Percentiles rank a stretch among this genome's conserved stretches.
These are phyloP conservation scores for Stentor coeruleus DNA, from an alignment of 73 alveolate genomes.

Conservation along the genomic window DNA sequence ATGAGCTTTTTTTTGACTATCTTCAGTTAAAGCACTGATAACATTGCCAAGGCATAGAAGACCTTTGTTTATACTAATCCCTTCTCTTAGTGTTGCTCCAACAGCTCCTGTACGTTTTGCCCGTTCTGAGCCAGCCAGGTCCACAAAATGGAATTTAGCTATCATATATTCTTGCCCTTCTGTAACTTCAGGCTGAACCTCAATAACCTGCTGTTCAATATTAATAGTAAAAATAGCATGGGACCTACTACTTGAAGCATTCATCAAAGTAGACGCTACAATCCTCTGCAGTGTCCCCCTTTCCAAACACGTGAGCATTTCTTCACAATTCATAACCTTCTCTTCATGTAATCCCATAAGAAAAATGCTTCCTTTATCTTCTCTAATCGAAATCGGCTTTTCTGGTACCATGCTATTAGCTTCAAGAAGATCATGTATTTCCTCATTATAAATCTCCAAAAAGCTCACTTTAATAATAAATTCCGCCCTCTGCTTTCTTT, in stretches of 20 bases:
- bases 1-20: constrained; percentile 70
- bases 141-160: constrained; percentile 95
- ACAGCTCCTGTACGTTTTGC: constrained; percentile 87
- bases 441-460: constrained; percentile 96
- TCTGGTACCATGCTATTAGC: constrained; percentile 31
- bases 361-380: constrained; percentile 74
- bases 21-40: constrained; percentile 86
- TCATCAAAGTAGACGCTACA: constrained; percentile 87
- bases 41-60: constrained; percentile 91
- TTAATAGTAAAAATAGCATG: constrained; percentile 95
- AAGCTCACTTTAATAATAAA: constrained; percentile 75
- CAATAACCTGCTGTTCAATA: constrained; percentile 72
- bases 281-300: constrained; percentile 86
- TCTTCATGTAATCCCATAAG: constrained; percentile 73
- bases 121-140: constrained; percentile 98
- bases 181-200: constrained; percentile 49
- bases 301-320: constrained; percentile 76
- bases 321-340: constrained; percentile 77
- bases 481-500: constrained; percentile 68
- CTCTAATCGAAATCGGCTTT: constrained; percentile 65
- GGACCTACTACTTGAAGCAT: constrained; percentile 81
- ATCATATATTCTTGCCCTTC: constrained; percentile 58
- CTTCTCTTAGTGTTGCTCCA: constrained; percentile 83
- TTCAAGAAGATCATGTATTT: constrained; percentile 84
- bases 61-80: constrained; percentile 89